Evolutionary conservation across 75 land plant genomes (phyloP).

Genomic region (Pinus tabuliformis): DNA sequence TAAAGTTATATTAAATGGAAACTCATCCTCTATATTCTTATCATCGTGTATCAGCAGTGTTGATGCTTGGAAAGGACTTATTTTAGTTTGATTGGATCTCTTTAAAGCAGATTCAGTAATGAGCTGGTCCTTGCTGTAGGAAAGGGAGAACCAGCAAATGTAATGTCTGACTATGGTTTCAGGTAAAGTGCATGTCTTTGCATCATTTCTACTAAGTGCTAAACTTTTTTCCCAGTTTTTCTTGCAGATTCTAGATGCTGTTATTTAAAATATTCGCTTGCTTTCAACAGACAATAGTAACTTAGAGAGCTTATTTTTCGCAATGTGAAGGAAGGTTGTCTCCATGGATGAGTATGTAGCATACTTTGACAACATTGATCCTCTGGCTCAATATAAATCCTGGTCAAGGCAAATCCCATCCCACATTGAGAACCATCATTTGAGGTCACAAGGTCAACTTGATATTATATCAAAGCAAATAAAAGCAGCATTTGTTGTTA

Average conservation of each 20-base stretch:
- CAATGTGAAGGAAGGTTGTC: slow-evolving; percentile 65
- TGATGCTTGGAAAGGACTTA: not conserved
- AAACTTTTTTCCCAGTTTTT: not conserved
- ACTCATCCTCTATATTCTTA: not conserved
- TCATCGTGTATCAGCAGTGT: not conserved
- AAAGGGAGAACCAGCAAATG: slow-evolving; percentile 84
- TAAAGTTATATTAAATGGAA: not conserved
- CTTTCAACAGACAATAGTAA: slow-evolving; percentile 1
- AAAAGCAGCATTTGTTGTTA: slow-evolving; percentile 78
- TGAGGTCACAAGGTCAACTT: not conserved
- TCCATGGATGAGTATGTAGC: slow-evolving; percentile 79
- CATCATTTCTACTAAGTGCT: not conserved
- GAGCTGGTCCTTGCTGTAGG: slow-evolving; percentile 78
- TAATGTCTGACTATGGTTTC: slow-evolving; percentile 87
- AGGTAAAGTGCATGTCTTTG: slow-evolving; percentile 31
- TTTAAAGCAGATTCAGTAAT: slow-evolving; percentile 48
- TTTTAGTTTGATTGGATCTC: not conserved
- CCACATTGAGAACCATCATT: not conserved
- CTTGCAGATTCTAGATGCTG: not conserved
- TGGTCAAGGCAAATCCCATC: slow-evolving; percentile 28
- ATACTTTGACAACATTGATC: slow-evolving; percentile 75
- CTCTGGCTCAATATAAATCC: slow-evolving; percentile 65
- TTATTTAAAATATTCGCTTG: not conserved
- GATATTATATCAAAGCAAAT: slow-evolving; percentile 38
- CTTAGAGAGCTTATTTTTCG: slow-evolving; percentile 1